phyloP scores from a whole-genome alignment of 768 basidiomycete species.

The Terana coerulea region DNA sequence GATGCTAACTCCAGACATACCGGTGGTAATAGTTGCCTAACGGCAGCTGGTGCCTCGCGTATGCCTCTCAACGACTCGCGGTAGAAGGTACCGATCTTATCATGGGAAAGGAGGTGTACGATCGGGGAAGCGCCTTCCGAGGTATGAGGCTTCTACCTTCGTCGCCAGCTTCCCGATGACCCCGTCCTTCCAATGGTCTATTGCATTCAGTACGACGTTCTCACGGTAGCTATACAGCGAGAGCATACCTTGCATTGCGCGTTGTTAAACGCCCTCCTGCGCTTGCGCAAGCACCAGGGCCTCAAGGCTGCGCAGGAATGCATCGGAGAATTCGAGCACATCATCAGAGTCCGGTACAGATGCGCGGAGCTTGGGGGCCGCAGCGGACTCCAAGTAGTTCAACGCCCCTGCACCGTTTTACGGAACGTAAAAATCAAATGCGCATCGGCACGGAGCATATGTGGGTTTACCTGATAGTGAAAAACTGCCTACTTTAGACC shows the following conservation, averaged over 20 bases:
- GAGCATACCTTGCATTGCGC: constrained; percentile 69
- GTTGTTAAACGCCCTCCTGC: constrained; percentile 96
- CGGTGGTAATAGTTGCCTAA: constrained; percentile 46
- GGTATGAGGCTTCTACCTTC: constrained; percentile 39
- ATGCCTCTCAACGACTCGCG: constrained; percentile 42
- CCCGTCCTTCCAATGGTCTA: constrained; percentile 74
- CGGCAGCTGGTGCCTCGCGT: constrained; percentile 38
- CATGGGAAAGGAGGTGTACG: no score
- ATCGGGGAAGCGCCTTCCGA: background rate
- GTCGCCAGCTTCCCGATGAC: constrained; percentile 80
- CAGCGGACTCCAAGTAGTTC: constrained; percentile 52
- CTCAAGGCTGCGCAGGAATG: constrained; percentile 61
- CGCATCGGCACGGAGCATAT: background rate
- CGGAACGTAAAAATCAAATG: background rate
- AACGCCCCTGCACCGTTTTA: constrained; percentile 72
- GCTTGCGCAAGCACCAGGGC: constrained; percentile 87
- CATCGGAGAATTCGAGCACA: constrained; percentile 61
- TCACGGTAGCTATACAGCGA: no score
- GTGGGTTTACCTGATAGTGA: constrained; percentile 58
- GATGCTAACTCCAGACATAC: constrained; percentile 38
- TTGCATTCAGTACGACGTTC: no score
- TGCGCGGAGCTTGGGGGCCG: constrained; percentile 44
- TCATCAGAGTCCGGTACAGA: constrained; percentile 46
- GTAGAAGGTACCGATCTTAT: constrained; percentile 70
- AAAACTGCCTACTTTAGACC: constrained; percentile 78